phyloP scores from a whole-genome alignment of 768 basidiomycete genomes.

The Lactarius indigo region DNA sequence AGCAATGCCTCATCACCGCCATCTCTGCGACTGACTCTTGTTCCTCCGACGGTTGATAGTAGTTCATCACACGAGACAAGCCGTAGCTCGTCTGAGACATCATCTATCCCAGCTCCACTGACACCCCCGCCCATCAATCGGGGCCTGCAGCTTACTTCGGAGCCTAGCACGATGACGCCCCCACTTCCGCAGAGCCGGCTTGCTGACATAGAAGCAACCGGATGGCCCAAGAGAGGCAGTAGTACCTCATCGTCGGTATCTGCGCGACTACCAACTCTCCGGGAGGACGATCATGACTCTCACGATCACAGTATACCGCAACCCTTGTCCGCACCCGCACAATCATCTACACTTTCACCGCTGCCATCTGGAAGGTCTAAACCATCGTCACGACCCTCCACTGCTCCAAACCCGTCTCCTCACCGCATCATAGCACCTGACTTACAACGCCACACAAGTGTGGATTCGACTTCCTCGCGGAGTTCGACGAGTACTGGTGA shows the following conservation, averaged over 20 bases:
- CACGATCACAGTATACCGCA: background rate
- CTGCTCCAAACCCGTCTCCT: background rate
- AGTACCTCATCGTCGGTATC: background rate
- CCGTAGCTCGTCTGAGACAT: background rate
- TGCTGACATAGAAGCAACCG: background rate
- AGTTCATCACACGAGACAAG: background rate
- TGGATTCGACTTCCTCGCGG: background rate
- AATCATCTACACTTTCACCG: background rate
- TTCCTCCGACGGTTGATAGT: background rate
- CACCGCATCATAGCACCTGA: background rate
- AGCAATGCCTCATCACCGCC: background rate
- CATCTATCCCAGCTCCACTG: background rate
- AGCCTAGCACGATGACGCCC: background rate
- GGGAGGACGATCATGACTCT: background rate
- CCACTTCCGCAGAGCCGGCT: background rate
- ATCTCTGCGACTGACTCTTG: background rate
- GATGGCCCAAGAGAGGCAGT: background rate
- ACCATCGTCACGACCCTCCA: background rate
- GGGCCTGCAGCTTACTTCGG: background rate
- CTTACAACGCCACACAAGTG: background rate
- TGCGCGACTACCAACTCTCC: constrained; percentile 8
- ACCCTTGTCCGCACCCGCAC: background rate
- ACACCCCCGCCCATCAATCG: background rate
- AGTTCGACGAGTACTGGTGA: background rate
- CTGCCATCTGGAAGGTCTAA: background rate